Evolutionary conservation across 257 asterid genomes (phyloP), one percentile per base, ranked within the genome.

Genomic region (Anisodus tanguticus): DNA sequence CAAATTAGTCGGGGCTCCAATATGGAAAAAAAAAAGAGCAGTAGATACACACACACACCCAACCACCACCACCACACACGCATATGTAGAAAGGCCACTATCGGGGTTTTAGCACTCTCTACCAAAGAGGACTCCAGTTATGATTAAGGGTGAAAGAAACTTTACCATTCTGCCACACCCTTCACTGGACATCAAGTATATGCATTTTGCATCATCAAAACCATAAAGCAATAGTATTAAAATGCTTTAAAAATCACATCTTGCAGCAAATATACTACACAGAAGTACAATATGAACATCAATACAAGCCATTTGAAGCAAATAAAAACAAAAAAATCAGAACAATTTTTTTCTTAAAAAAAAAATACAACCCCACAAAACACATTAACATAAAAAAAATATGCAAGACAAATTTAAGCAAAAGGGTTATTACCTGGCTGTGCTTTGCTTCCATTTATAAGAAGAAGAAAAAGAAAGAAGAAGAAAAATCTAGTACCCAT

Each of bases 341-440:
- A 57, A 43, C 12, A 31, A 5, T 5, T 43, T 45, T 45, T 59
- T 13, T 45, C 45, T 51, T 3, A 45, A 47, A 54, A 22, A 31
- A 1, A n/a, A 8, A n/a, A 19, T 49, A 68, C 31, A 35, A 82
- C 19, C 64, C 80, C 85, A 51, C 17, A 67, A 51, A 37, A 66
- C 83, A 80, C 10, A 80, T 17, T 16, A 66, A 66, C 63, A 64
- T 45, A 74, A 10, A 9, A 31, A 2, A 37, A 15, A 51, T 31
- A 66, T 26, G 66, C 53, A 8, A 66, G 15, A 66, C 13, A 22
- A 2, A 63, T 16, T 59, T 41, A 12, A 19, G 35, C 84, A 51
- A 47, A 70, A 85, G 62, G 82, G 64, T 83, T 82, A 83, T 41
- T 72, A 97, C 99, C 99, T 93, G 97, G 97, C 92, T 95, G 98